A percentile compares a stretch with the other conserved stretches of the same genome.
Conservation (phyloP, 1,284 basidiomycete genomes). For the Cryptococcus sp. region DNA sequence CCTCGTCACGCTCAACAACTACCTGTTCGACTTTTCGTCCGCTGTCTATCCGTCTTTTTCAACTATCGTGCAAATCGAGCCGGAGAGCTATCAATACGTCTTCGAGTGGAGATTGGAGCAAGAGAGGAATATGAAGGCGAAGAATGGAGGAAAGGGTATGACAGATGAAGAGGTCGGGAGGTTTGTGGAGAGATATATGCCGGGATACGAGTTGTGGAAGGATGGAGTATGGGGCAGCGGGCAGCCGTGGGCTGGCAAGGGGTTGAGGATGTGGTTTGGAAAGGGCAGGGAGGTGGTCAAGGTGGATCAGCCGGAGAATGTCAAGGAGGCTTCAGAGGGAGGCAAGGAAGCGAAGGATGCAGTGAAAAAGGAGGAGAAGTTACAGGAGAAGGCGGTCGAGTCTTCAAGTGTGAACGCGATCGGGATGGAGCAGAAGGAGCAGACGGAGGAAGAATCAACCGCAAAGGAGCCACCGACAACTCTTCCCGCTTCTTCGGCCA, state of each 20-base stretch:
- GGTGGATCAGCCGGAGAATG: conserved; percentile 12
- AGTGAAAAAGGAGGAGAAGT: not conserved
- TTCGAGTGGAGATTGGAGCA: conserved; percentile 71
- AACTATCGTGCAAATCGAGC: conserved; percentile 30
- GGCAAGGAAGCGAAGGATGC: no score
- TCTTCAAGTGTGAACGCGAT: no score
- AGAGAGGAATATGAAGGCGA: conserved; percentile 76
- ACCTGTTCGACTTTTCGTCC: conserved; percentile 21
- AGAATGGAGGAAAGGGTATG: conserved; percentile 82
- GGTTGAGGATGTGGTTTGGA: conserved; percentile 30
- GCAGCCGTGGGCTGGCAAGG: conserved; percentile 26
- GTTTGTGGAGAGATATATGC: conserved; percentile 52
- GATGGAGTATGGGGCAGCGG: conserved; percentile 17
- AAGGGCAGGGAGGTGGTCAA: conserved; percentile 31
- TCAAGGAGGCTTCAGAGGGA: not conserved
- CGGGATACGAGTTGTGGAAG: conserved; percentile 32
- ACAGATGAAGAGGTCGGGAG: conserved; percentile 67
- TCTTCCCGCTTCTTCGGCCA: not conserved
- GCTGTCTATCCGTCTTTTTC: conserved; percentile 27
- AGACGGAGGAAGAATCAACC: no score
- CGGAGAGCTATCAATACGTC: conserved; percentile 33
- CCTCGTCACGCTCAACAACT: conserved; percentile 25
- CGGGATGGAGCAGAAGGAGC: no score
- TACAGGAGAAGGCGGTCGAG: not conserved
- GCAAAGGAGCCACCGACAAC: not conserved